Evolutionary conservation across 768 basidiomycete genomes (phyloP).

Genomic region (Hericium alpestre): DNA sequence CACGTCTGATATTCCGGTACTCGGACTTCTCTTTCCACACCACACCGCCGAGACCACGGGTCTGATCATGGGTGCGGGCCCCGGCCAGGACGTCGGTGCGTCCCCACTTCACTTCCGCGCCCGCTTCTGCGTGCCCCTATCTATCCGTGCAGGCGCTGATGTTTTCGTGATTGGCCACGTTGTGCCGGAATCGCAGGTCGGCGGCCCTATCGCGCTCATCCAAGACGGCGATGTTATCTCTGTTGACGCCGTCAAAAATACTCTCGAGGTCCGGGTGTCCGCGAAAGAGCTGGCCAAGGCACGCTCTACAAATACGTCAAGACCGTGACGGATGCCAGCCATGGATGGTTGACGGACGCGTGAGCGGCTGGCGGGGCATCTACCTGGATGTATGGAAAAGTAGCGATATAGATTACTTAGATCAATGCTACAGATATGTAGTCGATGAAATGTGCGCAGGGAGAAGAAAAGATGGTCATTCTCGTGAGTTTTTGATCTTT

Average conservation of each 20-base stretch:
- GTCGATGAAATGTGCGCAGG: too few relatives aligned
- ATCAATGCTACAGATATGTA: not conserved
- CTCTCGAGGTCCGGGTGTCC: slow-evolving; percentile 66
- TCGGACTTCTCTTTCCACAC: too few relatives aligned
- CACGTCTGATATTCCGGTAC: too few relatives aligned
- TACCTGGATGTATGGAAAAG: not conserved
- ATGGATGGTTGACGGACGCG: slow-evolving; percentile 85
- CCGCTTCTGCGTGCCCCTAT: not conserved
- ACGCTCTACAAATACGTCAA: slow-evolving; percentile 86
- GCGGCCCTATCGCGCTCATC: slow-evolving; percentile 87
- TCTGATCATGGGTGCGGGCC: slow-evolving; percentile 96
- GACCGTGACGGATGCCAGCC: slow-evolving; percentile 81
- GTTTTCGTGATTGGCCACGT: slow-evolving; percentile 91
- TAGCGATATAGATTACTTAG: not conserved
- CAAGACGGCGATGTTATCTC: slow-evolving; percentile 79
- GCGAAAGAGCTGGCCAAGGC: slow-evolving; percentile 77
- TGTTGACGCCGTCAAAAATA: slow-evolving; percentile 83
- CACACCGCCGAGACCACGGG: too few relatives aligned
- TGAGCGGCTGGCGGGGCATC: slow-evolving; percentile 22
- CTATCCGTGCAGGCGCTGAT: slow-evolving; percentile 11
- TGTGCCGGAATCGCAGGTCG: slow-evolving; percentile 90
- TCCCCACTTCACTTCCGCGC: slow-evolving; percentile 6
- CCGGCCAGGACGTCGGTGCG: slow-evolving; percentile 91
- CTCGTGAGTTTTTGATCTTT: slow-evolving; percentile 47
- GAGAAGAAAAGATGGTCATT: not conserved